Percentiles rank a stretch among this genome's conserved stretches.
These are phyloP conservation scores for Chenopodium album DNA, from an alignment of 148 eudicot species.

Conservation along the genomic window DNA sequence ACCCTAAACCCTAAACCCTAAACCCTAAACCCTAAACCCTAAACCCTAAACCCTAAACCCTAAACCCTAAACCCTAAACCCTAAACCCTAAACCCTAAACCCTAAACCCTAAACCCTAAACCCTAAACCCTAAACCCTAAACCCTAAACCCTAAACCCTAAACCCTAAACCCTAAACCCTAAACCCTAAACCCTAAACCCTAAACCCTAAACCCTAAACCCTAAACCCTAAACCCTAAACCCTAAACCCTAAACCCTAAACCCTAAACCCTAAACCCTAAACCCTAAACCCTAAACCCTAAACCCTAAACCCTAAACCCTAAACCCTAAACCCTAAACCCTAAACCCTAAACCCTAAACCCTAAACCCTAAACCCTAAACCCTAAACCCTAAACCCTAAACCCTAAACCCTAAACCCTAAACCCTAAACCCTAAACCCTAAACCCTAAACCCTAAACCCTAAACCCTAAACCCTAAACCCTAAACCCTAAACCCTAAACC, in stretches of 20 bases:
- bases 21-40: no score
- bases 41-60: no score
- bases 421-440: slow-evolving; percentile 24
- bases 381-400: slow-evolving; percentile 26
- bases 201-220: slow-evolving; percentile 17
- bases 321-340: slow-evolving; percentile 25
- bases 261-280: slow-evolving; percentile 24
- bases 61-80: no score
- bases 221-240: slow-evolving; percentile 24
- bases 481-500: slow-evolving; percentile 22
- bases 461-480: slow-evolving; percentile 20
- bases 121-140: no score
- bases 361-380: slow-evolving; percentile 28
- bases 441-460: slow-evolving; percentile 21
- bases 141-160: no score
- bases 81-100: no score
- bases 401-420: slow-evolving; percentile 21
- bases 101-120: no score
- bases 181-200: slow-evolving; percentile 30
- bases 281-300: slow-evolving; percentile 24
- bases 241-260: slow-evolving; percentile 21
- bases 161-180: slow-evolving; percentile 31
- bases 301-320: slow-evolving; percentile 21
- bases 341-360: slow-evolving; percentile 25
- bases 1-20: no score